These are phyloP conservation scores for Kernera saxatilis DNA, from an alignment of 345 rosid species.

Conservation along the genomic window DNA sequence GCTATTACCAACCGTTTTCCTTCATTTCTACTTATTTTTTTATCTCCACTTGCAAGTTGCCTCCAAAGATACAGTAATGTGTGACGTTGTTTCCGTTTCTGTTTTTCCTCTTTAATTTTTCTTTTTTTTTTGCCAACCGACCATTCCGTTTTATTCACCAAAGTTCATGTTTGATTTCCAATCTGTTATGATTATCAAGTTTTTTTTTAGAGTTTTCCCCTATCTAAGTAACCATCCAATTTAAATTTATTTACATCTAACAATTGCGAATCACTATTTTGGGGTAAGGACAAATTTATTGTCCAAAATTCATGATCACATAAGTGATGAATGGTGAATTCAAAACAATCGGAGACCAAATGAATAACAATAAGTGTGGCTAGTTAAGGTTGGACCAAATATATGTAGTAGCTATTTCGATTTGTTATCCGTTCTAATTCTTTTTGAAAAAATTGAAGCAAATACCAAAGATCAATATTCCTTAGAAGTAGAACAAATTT, in stretches of 20 bases:
- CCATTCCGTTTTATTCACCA: neutral
- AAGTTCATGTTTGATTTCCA: neutral
- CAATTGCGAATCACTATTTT: neutral
- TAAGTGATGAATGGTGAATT: neutral
- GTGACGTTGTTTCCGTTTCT: neutral
- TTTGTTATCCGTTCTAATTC: neutral
- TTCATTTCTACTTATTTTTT: neutral
- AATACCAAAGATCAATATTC: neutral
- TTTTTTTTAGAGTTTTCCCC: neutral
- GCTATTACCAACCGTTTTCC: slow-evolving; percentile 2
- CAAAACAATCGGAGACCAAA: neutral
- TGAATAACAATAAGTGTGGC: neutral
- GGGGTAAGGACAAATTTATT: neutral
- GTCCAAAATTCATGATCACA: neutral
- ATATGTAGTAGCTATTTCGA: neutral
- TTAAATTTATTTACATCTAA: neutral
- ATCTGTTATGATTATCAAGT: neutral
- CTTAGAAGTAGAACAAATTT: neutral
- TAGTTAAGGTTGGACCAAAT: neutral
- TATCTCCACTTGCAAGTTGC: slow-evolving; percentile 5
- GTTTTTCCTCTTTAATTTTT: neutral
- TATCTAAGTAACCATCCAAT: neutral
- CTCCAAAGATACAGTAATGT: neutral
- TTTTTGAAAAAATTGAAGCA: neutral
- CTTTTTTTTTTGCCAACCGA: neutral